phyloP scores from a whole-genome alignment of 2,329 filamentous ascomycete genomes.

The Ambrosiella cleistominuta region DNA sequence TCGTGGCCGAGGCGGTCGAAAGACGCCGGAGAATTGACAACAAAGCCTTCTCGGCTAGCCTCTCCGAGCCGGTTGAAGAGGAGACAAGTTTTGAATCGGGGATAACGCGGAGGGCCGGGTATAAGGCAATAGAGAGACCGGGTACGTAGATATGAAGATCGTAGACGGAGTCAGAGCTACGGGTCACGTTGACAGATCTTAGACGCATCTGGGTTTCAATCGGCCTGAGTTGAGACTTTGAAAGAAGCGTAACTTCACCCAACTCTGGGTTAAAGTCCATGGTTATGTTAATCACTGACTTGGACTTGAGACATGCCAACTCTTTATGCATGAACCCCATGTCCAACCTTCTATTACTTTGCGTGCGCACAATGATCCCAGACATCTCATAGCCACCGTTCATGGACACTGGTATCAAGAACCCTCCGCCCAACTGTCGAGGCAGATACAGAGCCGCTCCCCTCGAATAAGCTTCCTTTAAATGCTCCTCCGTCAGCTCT shows the following conservation, averaged over 20 bases:
- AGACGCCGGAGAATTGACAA: slow-evolving; percentile 5
- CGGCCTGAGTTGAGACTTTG: neutral
- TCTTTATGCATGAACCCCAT: neutral
- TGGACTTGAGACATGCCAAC: neutral
- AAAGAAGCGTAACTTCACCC: neutral
- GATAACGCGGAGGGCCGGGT: slow-evolving; percentile 7
- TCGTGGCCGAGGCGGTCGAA: neutral
- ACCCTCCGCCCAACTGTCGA: slow-evolving; percentile 3
- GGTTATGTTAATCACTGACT: slow-evolving; percentile 2
- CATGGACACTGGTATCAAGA: slow-evolving; percentile 7
- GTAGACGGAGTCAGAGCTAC: neutral
- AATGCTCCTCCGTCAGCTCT: neutral
- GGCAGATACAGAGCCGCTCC: slow-evolving; percentile 6
- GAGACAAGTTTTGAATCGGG: neutral
- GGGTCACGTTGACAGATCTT: neutral
- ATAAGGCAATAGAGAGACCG: neutral
- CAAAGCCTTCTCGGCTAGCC: slow-evolving; percentile 4
- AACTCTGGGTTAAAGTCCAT: slow-evolving; percentile 3
- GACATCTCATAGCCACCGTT: slow-evolving; percentile 5
- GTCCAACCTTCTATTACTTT: no score
- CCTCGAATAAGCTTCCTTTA: slow-evolving; percentile 6
- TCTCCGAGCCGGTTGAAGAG: neutral
- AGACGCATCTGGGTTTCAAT: neutral
- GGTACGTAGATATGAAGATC: slow-evolving; percentile 7
- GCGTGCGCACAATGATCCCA: slow-evolving; percentile 1